These are phyloP conservation scores for Aethionema arabicum DNA, from an alignment of 345 rosid species.

Conservation along the genomic window DNA sequence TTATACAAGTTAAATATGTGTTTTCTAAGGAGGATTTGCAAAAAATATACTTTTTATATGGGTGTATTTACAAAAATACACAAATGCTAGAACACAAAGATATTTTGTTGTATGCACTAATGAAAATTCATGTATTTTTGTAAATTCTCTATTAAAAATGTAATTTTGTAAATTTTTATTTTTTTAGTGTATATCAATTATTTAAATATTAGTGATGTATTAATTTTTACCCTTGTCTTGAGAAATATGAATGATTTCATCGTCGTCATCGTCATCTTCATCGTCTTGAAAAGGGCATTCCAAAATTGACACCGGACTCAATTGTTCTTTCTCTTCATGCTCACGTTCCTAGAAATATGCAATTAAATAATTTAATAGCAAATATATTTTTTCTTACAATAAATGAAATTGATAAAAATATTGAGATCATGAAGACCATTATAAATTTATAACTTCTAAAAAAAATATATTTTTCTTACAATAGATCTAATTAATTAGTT, in stretches of 20 bases:
- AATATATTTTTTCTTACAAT: not conserved
- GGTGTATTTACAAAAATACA: too few species aligned
- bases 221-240: constrained; percentile 20
- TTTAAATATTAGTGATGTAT: not conserved
- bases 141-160: too few species aligned
- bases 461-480: too few species aligned
- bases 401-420: not conserved
- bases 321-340: constrained; percentile 70
- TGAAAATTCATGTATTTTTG: too few species aligned
- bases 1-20: constrained; percentile 1
- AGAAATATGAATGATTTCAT: constrained; percentile 9
- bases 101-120: too few species aligned
- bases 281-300: constrained; percentile 80
- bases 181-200: not conserved
- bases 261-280: constrained; percentile 40
- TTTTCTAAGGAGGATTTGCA: too few species aligned
- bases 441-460: too few species aligned
- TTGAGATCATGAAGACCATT: not conserved
- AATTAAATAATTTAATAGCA: not conserved
- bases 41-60: too few species aligned
- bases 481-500: too few species aligned
- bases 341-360: constrained; percentile 45
- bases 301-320: constrained; percentile 78
- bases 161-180: too few species aligned
- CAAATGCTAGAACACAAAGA: too few species aligned